Evolutionary conservation across 2,329 filamentous ascomycete genomes (phyloP), one percentile per base, ranked within the genome.

Genomic region (Emergomyces orientalis): DNA sequence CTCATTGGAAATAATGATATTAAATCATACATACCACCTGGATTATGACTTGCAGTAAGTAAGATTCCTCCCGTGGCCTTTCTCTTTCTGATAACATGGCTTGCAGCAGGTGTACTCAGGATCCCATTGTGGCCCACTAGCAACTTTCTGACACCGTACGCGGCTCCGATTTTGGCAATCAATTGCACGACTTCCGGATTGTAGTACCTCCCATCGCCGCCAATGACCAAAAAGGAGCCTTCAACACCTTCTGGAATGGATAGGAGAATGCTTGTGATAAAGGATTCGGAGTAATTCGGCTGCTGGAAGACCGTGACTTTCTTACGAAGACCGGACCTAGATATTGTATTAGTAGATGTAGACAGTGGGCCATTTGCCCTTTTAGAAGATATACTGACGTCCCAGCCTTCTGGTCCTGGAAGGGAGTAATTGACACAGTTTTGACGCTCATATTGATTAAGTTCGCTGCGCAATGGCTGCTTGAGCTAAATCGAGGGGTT

Each of bases 231-330:
- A 80, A 90, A 93, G 55, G 91, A 85, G 70, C 86, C 92, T 73
- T 97, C 81, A 62, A 83, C 92, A 66, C 94, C 94, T 78, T 99
- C 94, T 39, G 94, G 94, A 71, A 99, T 99, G 60, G 94, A 96
- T 66, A 96, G 86, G 69, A 99, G 85, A 75, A 97, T 96, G 77
- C 91, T 93, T 68, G 93, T 84, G 69, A 99, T 85, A 77, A 99
- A 99, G 60, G 93, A 87, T 80, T 99, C 94, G 78, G 90, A 92
- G 84, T 99, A 99, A 80, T 99, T 85, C 65, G 87, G 83, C 79
- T 97, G 83, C 78, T 99, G 91, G 83, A 99, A 99, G 75, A 96
- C 90, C 73, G 90, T 91, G 80, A 97, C 94, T 86, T 96, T 97
- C 81, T 99, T 99, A 68, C 94, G 91, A 77, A 99, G 91, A 78